Base-by-base conservation (phyloP, 768 basidiomycete species). In the Leucosporidium creatinivorum region DNA sequence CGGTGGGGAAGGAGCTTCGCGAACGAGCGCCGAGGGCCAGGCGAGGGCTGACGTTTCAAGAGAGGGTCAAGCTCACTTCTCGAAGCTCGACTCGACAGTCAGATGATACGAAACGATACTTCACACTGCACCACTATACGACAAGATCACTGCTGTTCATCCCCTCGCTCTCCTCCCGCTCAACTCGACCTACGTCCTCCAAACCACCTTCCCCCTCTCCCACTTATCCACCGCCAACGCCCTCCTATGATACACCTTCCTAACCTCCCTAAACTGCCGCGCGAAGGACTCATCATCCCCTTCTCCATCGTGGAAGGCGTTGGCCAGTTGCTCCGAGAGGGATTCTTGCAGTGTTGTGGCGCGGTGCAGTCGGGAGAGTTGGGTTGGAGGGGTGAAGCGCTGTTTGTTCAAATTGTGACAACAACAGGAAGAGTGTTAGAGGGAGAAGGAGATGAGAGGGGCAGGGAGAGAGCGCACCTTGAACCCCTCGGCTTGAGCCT, bases 191-290 rank as follows among this genome's bases (percentile, higher is more conserved):
- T n/a, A n/a, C n/a, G 39, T 44, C 39, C 39, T 44, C 39, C 39
- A 44, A 33, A 83, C 82, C 10, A 97, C 91, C 73, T 91, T 87
- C 3, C 89, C 90, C 44, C 84, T 82, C 1, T 85, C 81, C 91
- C 93, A 97, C 73, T 87, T 82, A 76, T 92, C 89, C 23, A 86
- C 85, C 89, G 91, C 96, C 76, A 94, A 86, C 3, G 86, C 86
- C 23, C 93, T 83, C 79, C 94, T 96, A 77, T 98, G 93, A 78
- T 92, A 97, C n/a, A 83, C 82, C 79, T 91, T 93, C 71, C 94
- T 80, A 50, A 86, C 77, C 61, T 92, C 91, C 75, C 87, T 90
- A 80, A 93, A 96, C 73, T 91, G 86, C 73, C 82, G 86, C 61
- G 96, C 84, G 71, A 97, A 98, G 54, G 87, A 85, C 67, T 96